A percentile compares a stretch with the other conserved stretches of the same genome.
phyloP scores from a whole-genome alignment of 208 protist genomes.

The Crithidia acanthocephali region DNA sequence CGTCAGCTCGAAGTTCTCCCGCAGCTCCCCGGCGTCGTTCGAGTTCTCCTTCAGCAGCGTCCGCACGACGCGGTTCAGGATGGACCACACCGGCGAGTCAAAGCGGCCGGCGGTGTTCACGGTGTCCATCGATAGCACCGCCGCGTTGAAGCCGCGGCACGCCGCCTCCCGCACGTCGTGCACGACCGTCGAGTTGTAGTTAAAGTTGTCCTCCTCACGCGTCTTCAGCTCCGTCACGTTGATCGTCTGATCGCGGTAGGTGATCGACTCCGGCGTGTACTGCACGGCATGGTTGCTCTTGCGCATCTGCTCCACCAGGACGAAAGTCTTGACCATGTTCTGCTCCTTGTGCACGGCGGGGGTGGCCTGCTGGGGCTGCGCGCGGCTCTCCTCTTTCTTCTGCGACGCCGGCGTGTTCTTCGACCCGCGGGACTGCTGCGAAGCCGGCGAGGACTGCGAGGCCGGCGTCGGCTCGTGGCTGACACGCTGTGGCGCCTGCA shows the following conservation, averaged over 20 bases:
- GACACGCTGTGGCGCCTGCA: background rate
- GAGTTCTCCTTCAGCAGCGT: constrained; percentile 52
- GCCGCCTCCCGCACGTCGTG: constrained; percentile 54
- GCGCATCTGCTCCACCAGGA: constrained; percentile 59
- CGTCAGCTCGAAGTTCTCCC: constrained; percentile 49
- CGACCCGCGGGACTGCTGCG: background rate
- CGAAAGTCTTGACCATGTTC: constrained; percentile 69
- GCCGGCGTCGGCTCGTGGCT: constrained; percentile 9
- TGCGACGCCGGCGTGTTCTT: constrained; percentile 11
- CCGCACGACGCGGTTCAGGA: constrained; percentile 65
- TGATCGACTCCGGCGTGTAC: constrained; percentile 37
- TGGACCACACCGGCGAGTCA: constrained; percentile 72
- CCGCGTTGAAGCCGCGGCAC: constrained; percentile 69
- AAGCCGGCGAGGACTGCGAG: constrained; percentile 1
- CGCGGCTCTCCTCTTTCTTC: background rate
- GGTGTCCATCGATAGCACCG: constrained; percentile 68
- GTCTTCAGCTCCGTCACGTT: constrained; percentile 61
- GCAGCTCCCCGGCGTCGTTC: constrained; percentile 25
- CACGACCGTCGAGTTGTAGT: constrained; percentile 63
- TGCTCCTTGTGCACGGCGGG: constrained; percentile 3
- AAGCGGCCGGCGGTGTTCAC: constrained; percentile 59
- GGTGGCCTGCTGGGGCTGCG: constrained; percentile 9
- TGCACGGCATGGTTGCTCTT: constrained; percentile 44
- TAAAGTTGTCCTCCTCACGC: constrained; percentile 54
- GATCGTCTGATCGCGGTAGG: constrained; percentile 38